A percentile compares a stretch with the other conserved stretches of the same genome.
Conservation (phyloP, 192 early-diverging fungal species). For the Mortierella hygrophila region DNA sequence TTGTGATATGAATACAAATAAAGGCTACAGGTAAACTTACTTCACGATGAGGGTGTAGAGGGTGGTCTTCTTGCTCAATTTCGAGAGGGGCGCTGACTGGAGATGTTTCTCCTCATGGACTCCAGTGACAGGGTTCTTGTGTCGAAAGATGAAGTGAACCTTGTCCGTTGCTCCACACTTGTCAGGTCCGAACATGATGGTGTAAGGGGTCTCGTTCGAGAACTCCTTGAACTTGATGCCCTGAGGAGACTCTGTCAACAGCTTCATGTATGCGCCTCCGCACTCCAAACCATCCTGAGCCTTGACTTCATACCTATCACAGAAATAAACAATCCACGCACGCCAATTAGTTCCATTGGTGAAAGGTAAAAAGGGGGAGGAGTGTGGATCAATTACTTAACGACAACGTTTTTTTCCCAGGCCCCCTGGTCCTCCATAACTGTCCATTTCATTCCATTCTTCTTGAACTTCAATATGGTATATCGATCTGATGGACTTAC, state of each 20-base stretch:
- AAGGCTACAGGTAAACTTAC: conserved; percentile 16
- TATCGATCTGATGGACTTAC: conserved; percentile 47
- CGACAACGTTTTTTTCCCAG: background rate
- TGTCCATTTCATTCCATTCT: background rate
- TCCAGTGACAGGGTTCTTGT: conserved; percentile 86
- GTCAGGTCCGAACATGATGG: conserved; percentile 93
- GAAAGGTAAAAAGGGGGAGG: background rate
- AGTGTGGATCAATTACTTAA: background rate
- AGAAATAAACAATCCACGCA: background rate
- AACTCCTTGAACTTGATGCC: conserved; percentile 73
- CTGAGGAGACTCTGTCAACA: conserved; percentile 71
- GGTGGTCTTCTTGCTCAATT: conserved; percentile 69
- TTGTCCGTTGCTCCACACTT: conserved; percentile 89
- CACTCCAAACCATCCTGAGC: conserved; percentile 86
- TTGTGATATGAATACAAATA: background rate
- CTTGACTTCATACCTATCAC: conserved; percentile 82
- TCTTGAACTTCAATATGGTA: background rate
- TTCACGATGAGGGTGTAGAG: conserved; percentile 87
- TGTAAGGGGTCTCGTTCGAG: conserved; percentile 85
- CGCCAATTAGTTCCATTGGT: background rate
- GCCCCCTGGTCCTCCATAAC: background rate
- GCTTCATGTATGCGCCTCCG: conserved; percentile 93
- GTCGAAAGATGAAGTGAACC: conserved; percentile 93
- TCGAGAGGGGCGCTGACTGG: conserved; percentile 72
- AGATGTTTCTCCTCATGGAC: conserved; percentile 89